Evolutionary conservation across 108 stramenopile genomes (phyloP).

Genomic region (Mayamaea pseudoterrestris): DNA sequence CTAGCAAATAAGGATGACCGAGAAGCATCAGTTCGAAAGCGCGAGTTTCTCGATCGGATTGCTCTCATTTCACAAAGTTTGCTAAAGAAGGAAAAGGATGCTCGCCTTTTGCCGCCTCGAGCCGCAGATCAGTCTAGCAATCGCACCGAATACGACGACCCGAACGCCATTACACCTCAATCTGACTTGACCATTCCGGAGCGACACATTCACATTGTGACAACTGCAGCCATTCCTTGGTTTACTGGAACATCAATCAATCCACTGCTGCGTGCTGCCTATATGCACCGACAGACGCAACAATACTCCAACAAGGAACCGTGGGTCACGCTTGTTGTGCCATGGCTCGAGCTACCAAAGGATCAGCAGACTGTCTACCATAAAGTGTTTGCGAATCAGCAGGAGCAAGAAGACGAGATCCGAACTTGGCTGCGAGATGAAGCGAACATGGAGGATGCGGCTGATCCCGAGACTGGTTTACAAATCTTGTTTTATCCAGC

Average conservation of each 20-base stretch:
- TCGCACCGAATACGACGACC: constrained; percentile 12
- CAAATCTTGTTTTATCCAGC: constrained; percentile 65
- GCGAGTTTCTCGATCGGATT: constrained; percentile 51
- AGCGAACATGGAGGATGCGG: constrained; percentile 54
- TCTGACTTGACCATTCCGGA: constrained; percentile 41
- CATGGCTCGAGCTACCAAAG: constrained; percentile 73
- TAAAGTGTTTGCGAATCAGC: constrained; percentile 27
- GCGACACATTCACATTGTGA: constrained; percentile 59
- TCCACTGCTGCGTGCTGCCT: constrained; percentile 76
- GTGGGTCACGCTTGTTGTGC: constrained; percentile 69
- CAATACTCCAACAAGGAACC: constrained; percentile 19
- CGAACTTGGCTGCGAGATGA: constrained; percentile 49
- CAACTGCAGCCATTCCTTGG: constrained; percentile 81
- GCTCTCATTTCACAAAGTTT: constrained; percentile 38
- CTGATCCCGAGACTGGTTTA: constrained; percentile 26
- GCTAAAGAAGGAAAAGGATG: constrained; percentile 42
- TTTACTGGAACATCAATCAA: constrained; percentile 82
- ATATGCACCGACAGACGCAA: constrained; percentile 30
- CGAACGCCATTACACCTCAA: constrained; percentile 43
- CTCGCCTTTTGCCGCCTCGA: constrained; percentile 18
- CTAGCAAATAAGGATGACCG: too few species aligned
- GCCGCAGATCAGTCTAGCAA: background rate
- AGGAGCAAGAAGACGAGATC: constrained; percentile 71
- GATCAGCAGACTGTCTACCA: constrained; percentile 54
- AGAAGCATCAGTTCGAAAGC: too few species aligned